Evolutionary conservation across 352 stramenopile genomes (phyloP).

Genomic region (Globisporangium recalcitrans): DNA sequence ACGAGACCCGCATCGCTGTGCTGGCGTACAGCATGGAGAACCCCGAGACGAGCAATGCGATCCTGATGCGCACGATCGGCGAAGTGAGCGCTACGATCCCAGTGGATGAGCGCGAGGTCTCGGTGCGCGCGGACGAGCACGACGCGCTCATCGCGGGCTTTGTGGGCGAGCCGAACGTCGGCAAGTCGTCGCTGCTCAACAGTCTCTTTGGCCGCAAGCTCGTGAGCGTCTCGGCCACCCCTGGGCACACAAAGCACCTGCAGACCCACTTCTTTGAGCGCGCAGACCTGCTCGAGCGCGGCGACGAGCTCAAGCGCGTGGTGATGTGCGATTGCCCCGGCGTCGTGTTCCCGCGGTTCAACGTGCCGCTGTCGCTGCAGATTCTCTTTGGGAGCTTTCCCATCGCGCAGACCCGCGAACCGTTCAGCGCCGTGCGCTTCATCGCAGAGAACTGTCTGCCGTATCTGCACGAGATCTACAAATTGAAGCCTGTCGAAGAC

Average conservation of each 20-base stretch:
- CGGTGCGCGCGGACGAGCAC: slow-evolving; percentile 51
- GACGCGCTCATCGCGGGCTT: slow-evolving; percentile 90
- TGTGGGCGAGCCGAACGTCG: slow-evolving; percentile 97
- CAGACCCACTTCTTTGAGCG: slow-evolving; percentile 76
- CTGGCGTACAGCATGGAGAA: slow-evolving; percentile 65
- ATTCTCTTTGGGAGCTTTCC: slow-evolving; percentile 82
- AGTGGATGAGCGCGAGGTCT: slow-evolving; percentile 87
- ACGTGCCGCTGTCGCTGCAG: slow-evolving; percentile 62
- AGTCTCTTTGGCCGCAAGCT: slow-evolving; percentile 72
- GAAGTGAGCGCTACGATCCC: slow-evolving; percentile 23
- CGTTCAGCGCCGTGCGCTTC: slow-evolving; percentile 82
- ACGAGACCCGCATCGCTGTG: slow-evolving; percentile 85
- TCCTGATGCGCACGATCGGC: slow-evolving; percentile 40
- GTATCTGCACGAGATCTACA: slow-evolving; percentile 72
- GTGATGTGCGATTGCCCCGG: slow-evolving; percentile 77
- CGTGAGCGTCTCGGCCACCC: slow-evolving; percentile 72
- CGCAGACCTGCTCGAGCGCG: slow-evolving; percentile 42
- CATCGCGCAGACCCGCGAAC: slow-evolving; percentile 81
- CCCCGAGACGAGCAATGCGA: slow-evolving; percentile 42
- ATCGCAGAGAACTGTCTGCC: slow-evolving; percentile 79
- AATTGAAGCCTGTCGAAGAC: slow-evolving; percentile 64
- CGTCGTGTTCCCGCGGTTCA: slow-evolving; percentile 75
- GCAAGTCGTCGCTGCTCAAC: slow-evolving; percentile 95
- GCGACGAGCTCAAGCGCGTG: slow-evolving; percentile 29
- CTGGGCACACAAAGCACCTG: slow-evolving; percentile 78